Percentiles rank a stretch among this genome's conserved stretches.
These are phyloP conservation scores for Malus hybrid DNA, from an alignment of 331 rosid species.

Conservation along the genomic window DNA sequence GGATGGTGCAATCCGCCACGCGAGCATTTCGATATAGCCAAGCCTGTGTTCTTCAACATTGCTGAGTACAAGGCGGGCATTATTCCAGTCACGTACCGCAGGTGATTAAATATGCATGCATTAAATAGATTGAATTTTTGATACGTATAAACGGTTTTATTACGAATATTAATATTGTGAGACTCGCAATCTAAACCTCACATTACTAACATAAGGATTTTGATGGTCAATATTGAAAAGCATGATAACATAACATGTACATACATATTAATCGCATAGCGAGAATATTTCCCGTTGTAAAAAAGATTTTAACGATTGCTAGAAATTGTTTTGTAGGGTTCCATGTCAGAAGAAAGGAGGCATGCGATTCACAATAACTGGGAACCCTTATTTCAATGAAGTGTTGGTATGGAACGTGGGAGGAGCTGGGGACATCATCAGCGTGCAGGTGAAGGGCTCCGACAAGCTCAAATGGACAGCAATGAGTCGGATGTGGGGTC, in stretches of 20 bases:
- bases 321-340: not conserved
- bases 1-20: not conserved
- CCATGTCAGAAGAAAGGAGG: not conserved
- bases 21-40: not conserved
- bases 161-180: too few species aligned
- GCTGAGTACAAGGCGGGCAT: not conserved
- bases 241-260: not conserved
- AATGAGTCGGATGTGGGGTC: not conserved
- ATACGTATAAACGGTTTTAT: not conserved
- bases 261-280: not conserved
- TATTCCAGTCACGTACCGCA: not conserved
- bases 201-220: not conserved
- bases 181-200: not conserved
- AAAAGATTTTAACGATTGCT: not conserved
- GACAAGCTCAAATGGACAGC: not conserved
- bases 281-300: not conserved
- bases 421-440: not conserved
- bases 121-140: not conserved
- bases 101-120: not conserved
- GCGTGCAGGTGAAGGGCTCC: not conserved
- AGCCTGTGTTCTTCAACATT: not conserved
- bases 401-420: not conserved
- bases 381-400: not conserved
- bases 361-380: not conserved
- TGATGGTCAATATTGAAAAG: not conserved